These are phyloP conservation scores for Sporothrix humicola DNA, from an alignment of 2,329 filamentous ascomycete species.

Conservation along the genomic window DNA sequence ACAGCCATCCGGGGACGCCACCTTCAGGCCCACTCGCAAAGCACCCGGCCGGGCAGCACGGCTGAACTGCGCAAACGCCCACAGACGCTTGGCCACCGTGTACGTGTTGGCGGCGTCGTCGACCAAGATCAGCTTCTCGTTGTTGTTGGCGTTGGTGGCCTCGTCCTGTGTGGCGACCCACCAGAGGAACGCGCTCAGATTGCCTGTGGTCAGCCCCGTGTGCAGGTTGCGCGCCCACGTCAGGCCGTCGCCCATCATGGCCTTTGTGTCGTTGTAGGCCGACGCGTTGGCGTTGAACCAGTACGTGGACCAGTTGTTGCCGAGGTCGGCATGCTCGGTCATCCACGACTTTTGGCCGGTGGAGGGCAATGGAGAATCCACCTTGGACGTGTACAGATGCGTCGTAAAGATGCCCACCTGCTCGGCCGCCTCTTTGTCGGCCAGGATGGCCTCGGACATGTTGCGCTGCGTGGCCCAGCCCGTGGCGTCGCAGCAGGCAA, in stretches of 20 bases:
- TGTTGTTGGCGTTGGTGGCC: slow-evolving; percentile 39
- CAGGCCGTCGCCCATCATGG: slow-evolving; percentile 51
- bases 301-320: slow-evolving; percentile 47
- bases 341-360: slow-evolving; percentile 50
- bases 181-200: slow-evolving; percentile 55
- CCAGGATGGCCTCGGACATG: slow-evolving; percentile 45
- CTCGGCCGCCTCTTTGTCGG: slow-evolving; percentile 39
- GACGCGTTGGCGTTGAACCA: slow-evolving; percentile 51
- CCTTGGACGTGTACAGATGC: slow-evolving; percentile 51
- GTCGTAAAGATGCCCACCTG: slow-evolving; percentile 50
- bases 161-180: slow-evolving; percentile 44
- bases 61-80: slow-evolving; percentile 40
- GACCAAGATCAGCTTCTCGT: slow-evolving; percentile 40
- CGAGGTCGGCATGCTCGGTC: slow-evolving; percentile 55
- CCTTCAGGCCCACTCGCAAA: slow-evolving; percentile 33
- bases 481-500: slow-evolving; percentile 54
- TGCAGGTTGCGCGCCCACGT: slow-evolving; percentile 56
- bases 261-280: slow-evolving; percentile 4
- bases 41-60: slow-evolving; percentile 38
- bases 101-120: slow-evolving; percentile 32
- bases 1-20: background rate
- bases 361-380: slow-evolving; percentile 45
- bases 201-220: slow-evolving; percentile 50
- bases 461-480: slow-evolving; percentile 46
- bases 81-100: slow-evolving; percentile 38